Conservation (phyloP, 2,329 filamentous ascomycete species). For the Chrysoporthe puriensis region DNA sequence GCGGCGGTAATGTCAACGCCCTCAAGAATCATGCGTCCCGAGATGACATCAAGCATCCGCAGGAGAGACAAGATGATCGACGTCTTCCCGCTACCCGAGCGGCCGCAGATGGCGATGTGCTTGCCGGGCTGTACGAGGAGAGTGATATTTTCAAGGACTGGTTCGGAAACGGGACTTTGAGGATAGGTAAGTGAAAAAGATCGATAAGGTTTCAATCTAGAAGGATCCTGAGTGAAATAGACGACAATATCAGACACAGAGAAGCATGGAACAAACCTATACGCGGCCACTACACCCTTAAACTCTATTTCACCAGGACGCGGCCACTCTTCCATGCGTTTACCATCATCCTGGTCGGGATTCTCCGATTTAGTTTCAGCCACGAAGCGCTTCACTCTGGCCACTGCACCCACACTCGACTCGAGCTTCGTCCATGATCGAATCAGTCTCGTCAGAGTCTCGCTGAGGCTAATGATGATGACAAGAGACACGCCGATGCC, state of each 20-base stretch:
- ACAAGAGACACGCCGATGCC: constrained; percentile 32
- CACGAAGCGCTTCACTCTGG: constrained; percentile 57
- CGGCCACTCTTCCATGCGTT: constrained; percentile 39
- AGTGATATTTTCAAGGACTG: constrained; percentile 34
- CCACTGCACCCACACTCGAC: constrained; percentile 60
- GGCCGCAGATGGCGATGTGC: constrained; percentile 10
- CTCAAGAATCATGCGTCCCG: constrained; percentile 28
- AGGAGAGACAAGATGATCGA: constrained; percentile 29
- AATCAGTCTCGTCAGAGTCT: constrained; percentile 38
- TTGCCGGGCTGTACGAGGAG: constrained; percentile 34
- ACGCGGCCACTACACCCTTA: not conserved
- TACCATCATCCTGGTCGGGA: constrained; percentile 29
- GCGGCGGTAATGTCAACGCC: constrained; percentile 26
- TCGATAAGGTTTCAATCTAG: not conserved
- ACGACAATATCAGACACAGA: constrained; percentile 38
- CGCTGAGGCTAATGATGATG: constrained; percentile 16
- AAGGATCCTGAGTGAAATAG: constrained; percentile 34
- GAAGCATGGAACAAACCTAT: not conserved
- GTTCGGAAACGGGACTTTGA: not conserved
- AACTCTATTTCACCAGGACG: constrained; percentile 36
- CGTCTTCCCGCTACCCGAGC: constrained; percentile 29
- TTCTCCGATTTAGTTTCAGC: constrained; percentile 43
- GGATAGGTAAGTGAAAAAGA: not conserved
- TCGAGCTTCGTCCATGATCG: constrained; percentile 61
- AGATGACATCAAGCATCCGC: constrained; percentile 26